phyloP scores from a whole-genome alignment of 257 asterid species.

The Fraxinus anomala region DNA sequence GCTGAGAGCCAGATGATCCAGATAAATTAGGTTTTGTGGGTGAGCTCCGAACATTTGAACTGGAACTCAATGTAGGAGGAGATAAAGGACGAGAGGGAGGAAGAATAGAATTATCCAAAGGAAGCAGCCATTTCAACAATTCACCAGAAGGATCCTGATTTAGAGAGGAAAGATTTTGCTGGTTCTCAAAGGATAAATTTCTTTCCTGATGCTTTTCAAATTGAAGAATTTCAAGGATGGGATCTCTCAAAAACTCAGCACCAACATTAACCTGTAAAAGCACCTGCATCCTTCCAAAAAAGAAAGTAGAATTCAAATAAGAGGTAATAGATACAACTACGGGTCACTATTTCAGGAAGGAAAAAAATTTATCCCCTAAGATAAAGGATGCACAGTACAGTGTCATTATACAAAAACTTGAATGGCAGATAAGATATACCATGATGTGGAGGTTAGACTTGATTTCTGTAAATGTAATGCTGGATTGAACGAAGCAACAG shows the following conservation, averaged over 20 bases:
- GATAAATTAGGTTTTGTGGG: slow-evolving; percentile 62
- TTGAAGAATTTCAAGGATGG: slow-evolving; percentile 92
- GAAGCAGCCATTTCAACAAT: slow-evolving; percentile 89
- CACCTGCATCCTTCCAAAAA: slow-evolving; percentile 99
- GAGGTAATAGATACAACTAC: slow-evolving; percentile 31
- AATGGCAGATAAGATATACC: neutral
- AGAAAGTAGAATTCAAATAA: slow-evolving; percentile 59
- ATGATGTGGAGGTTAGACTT: neutral
- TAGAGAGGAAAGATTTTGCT: slow-evolving; percentile 36
- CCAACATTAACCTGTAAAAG: slow-evolving; percentile 92
- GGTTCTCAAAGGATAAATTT: slow-evolving; percentile 47
- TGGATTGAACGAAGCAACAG: neutral
- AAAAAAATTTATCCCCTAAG: slow-evolving; percentile 11
- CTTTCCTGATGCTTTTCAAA: slow-evolving; percentile 76
- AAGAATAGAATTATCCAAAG: slow-evolving; percentile 80
- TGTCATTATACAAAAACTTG: slow-evolving; percentile 7
- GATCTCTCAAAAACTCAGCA: slow-evolving; percentile 70
- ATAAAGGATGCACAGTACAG: neutral
- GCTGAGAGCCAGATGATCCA: slow-evolving; percentile 79
- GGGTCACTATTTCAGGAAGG: slow-evolving; percentile 13
- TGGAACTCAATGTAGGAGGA: slow-evolving; percentile 68
- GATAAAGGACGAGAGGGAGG: slow-evolving; percentile 68
- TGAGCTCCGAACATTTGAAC: slow-evolving; percentile 69
- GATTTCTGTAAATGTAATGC: neutral
- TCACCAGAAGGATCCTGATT: slow-evolving; percentile 79